phyloP scores from a whole-genome alignment of 805 yeast genomes.

The Kregervanrija fluxuum region DNA sequence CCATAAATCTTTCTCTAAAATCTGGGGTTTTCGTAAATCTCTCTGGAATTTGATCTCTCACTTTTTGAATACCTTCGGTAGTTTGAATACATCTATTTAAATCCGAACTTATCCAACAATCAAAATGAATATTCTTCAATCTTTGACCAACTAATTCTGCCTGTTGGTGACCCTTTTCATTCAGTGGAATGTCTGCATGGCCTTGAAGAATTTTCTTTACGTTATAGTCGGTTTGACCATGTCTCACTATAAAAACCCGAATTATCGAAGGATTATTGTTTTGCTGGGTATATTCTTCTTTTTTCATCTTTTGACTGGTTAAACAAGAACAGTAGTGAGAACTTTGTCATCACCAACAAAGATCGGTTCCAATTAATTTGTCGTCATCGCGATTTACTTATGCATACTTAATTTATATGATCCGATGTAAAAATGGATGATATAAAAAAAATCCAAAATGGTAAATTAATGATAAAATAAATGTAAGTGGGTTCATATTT shows the following conservation, averaged over 20 bases:
- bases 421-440: no score
- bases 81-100: conserved; percentile 58
- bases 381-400: no score
- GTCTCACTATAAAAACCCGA: conserved; percentile 59
- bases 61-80: conserved; percentile 32
- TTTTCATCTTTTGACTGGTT: conserved; percentile 11
- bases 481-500: no score
- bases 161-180: conserved; percentile 54
- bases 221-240: conserved; percentile 80
- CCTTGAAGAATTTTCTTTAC: conserved; percentile 69
- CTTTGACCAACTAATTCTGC: conserved; percentile 47
- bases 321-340: no score
- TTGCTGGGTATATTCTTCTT: conserved; percentile 6
- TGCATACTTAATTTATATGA: no score
- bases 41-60: conserved; percentile 1
- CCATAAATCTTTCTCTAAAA: conserved; percentile 74
- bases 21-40: conserved; percentile 29
- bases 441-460: no score
- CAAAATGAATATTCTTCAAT: conserved; percentile 34
- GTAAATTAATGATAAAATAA: no score
- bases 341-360: no score
- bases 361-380: no score
- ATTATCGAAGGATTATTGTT: conserved; percentile 14
- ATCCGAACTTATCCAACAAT: conserved; percentile 45
- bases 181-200: conserved; percentile 59